Evolutionary conservation across 139 green algal genomes (phyloP).

Genomic region (Chlorella sp.): DNA sequence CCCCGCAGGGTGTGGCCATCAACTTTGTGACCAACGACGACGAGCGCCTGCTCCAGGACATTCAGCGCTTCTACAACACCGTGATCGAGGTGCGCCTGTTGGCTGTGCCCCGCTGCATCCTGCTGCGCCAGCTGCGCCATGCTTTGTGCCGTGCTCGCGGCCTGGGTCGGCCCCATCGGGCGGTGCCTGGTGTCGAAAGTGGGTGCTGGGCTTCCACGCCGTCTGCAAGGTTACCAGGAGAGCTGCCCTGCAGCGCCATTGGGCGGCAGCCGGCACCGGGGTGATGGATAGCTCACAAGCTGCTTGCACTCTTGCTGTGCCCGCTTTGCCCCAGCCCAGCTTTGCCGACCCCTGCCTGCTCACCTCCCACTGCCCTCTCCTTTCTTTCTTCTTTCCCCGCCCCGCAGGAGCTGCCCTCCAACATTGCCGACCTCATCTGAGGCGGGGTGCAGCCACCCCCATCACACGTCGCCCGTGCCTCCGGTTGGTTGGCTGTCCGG

Average conservation of each 20-base stretch:
- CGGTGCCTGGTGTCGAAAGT: background rate
- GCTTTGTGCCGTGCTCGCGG: no score
- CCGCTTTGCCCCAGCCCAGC: background rate
- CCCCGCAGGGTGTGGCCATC: slow-evolving; percentile 96
- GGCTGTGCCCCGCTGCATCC: background rate
- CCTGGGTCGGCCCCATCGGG: no score
- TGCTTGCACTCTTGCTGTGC: no score
- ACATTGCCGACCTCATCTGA: slow-evolving; percentile 92
- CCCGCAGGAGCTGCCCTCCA: slow-evolving; percentile 89
- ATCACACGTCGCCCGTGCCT: background rate
- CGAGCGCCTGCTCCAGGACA: slow-evolving; percentile 95
- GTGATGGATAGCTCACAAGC: no score
- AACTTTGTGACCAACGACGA: slow-evolving; percentile 99
- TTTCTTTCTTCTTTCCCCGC: no score
- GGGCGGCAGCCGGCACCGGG: background rate
- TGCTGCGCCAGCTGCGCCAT: background rate
- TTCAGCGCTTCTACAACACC: slow-evolving; percentile 99
- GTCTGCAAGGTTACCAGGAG: background rate
- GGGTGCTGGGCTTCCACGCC: background rate
- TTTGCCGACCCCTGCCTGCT: no score
- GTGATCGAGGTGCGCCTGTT: slow-evolving; percentile 80
- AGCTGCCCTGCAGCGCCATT: background rate
- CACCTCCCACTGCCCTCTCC: background rate
- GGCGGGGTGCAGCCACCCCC: background rate
- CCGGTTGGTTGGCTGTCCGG: slow-evolving; percentile 10